Conservation (phyloP, 768 basidiomycete species). For the Amanita rubescens region DNA sequence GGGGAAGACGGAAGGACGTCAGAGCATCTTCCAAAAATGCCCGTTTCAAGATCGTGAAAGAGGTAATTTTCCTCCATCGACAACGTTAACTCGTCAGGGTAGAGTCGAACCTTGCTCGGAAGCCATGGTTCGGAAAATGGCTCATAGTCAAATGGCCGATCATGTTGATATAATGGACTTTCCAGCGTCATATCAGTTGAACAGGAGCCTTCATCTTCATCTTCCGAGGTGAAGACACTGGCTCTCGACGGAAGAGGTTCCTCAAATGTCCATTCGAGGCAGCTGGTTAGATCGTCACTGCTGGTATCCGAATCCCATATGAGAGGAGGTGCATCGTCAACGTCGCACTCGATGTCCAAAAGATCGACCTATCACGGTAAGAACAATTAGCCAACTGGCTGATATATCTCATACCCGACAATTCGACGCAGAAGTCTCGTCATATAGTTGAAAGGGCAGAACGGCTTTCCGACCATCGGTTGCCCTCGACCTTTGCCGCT, state of each 20-base stretch:
- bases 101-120: conserved; percentile 15
- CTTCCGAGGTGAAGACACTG: conserved; percentile 8
- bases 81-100: conserved; percentile 19
- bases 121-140: conserved; percentile 19
- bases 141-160: conserved; percentile 22
- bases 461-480: background rate
- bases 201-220: conserved; percentile 4
- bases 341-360: background rate
- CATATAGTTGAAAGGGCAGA: background rate
- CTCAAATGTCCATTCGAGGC: conserved; percentile 9
- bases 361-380: background rate
- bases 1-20: conserved; percentile 1
- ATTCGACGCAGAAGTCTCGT: background rate
- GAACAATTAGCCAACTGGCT: background rate
- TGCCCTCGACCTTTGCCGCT: conserved; percentile 4
- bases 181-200: conserved; percentile 27
- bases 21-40: conserved; percentile 2
- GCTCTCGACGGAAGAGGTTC: conserved; percentile 1
- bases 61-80: background rate
- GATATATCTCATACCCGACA: background rate
- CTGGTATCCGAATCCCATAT: conserved; percentile 7
- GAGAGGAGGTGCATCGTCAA: background rate
- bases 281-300: conserved; percentile 6
- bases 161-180: conserved; percentile 31
- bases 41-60: background rate